phyloP scores from a whole-genome alignment of 768 basidiomycete genomes.

The Lactarius tabidus region DNA sequence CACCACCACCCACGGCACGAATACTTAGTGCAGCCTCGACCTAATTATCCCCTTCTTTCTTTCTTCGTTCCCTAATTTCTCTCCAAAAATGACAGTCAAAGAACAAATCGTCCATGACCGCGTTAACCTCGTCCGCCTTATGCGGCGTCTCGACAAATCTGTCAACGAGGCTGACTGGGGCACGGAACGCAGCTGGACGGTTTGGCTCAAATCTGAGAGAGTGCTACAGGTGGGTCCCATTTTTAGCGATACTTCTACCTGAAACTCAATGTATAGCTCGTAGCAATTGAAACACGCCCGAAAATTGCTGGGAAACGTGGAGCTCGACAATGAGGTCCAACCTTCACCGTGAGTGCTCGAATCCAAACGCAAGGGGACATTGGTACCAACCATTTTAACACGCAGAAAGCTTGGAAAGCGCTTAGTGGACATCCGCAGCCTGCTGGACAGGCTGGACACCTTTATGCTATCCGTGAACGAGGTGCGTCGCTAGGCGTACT shows the following conservation, averaged over 20 bases:
- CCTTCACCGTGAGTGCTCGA: constrained; percentile 11
- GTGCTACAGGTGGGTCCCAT: neutral
- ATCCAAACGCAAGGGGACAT: neutral
- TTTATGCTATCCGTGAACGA: constrained; percentile 50
- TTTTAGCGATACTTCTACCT: neutral
- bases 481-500: constrained; percentile 36
- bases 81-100: too few species aligned
- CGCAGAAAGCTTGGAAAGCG: constrained; percentile 42
- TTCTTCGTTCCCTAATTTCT: too few species aligned
- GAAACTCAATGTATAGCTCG: neutral
- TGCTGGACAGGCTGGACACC: constrained; percentile 52
- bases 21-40: too few species aligned
- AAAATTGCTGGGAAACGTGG: constrained; percentile 12
- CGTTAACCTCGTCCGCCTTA: too few species aligned
- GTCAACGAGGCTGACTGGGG: too few species aligned
- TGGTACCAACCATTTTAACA: neutral
- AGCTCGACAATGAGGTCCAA: constrained; percentile 13
- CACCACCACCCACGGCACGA: too few species aligned
- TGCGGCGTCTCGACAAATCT: too few species aligned
- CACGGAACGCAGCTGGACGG: too few species aligned
- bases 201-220: too few species aligned
- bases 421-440: constrained; percentile 44
- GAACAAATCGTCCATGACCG: too few species aligned
- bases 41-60: too few species aligned
- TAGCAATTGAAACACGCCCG: constrained; percentile 22